Conservation (phyloP, 2,329 filamentous ascomycete genomes). For the Clonostachys byssicola region DNA sequence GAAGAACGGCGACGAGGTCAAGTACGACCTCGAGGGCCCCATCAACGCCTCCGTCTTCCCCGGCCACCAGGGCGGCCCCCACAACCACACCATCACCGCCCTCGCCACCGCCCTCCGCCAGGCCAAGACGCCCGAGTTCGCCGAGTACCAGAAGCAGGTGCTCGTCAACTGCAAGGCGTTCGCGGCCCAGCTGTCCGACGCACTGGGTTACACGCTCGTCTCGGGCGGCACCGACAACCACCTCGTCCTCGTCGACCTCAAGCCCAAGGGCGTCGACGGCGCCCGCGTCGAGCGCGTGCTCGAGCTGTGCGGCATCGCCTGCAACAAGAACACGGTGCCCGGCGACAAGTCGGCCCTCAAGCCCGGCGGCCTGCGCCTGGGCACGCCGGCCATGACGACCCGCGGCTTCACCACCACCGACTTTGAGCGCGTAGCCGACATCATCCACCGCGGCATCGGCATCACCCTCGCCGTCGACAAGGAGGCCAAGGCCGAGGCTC, state of each 20-base stretch:
- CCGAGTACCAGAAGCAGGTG: constrained; percentile 81
- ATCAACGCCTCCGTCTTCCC: constrained; percentile 97
- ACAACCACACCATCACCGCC: constrained; percentile 97
- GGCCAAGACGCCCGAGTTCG: constrained; percentile 81
- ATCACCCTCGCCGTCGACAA: constrained; percentile 72
- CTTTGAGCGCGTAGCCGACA: constrained; percentile 77
- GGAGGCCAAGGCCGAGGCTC: constrained; percentile 59
- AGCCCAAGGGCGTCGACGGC: constrained; percentile 79
- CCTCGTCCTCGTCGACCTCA: constrained; percentile 84
- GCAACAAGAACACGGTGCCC: constrained; percentile 97
- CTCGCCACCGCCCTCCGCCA: constrained; percentile 90
- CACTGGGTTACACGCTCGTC: constrained; percentile 80
- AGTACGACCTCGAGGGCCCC: constrained; percentile 82
- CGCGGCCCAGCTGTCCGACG: constrained; percentile 58
- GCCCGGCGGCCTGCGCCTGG: constrained; percentile 85
- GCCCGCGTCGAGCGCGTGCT: constrained; percentile 82
- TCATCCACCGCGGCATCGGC: constrained; percentile 74
- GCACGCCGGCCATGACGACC: constrained; percentile 93
- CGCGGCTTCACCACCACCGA: constrained; percentile 80
- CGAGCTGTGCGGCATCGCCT: constrained; percentile 84
- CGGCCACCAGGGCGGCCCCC: constrained; percentile 92
- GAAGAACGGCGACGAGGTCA: constrained; percentile 71
- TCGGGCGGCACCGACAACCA: constrained; percentile 94
- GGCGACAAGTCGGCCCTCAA: constrained; percentile 88
- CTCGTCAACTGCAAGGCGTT: constrained; percentile 84